Evolutionary conservation across 2,329 filamentous ascomycete species (phyloP).

Genomic region (Dendryphion nanum): DNA sequence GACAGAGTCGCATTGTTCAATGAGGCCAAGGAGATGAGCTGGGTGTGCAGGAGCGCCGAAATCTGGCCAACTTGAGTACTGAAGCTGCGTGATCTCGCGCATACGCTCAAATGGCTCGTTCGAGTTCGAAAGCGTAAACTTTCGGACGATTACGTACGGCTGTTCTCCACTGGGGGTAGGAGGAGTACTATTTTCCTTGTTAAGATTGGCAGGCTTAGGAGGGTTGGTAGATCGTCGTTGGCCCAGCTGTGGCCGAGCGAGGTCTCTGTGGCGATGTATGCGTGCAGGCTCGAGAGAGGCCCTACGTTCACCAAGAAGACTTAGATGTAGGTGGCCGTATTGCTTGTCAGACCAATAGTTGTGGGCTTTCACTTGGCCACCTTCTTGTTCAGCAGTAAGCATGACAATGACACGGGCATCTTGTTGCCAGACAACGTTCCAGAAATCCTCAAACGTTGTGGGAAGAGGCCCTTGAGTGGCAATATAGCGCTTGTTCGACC

Average conservation of each 20-base stretch:
- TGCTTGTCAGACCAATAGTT: conserved; percentile 82
- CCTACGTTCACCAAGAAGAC: conserved; percentile 75
- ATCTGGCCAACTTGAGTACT: conserved; percentile 96
- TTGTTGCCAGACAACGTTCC: conserved; percentile 96
- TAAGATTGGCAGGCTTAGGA: conserved; percentile 25
- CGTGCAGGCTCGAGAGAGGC: conserved; percentile 67
- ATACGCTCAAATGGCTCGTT: conserved; percentile 79
- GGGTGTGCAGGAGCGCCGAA: conserved; percentile 92
- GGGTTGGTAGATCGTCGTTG: conserved; percentile 37
- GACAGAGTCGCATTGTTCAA: conserved; percentile 85
- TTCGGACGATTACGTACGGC: conserved; percentile 79
- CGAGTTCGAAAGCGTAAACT: conserved; percentile 78
- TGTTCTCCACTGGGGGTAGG: conserved; percentile 51
- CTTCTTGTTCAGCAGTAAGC: conserved; percentile 91
- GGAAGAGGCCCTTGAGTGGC: conserved; percentile 92
- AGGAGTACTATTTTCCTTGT: conserved; percentile 23
- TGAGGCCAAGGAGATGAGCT: conserved; percentile 77
- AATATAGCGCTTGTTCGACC: conserved; percentile 91
- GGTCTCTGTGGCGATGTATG: conserved; percentile 47
- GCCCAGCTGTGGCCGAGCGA: conserved; percentile 30
- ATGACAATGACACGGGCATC: conserved; percentile 94
- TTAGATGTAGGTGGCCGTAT: conserved; percentile 76
- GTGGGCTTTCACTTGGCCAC: conserved; percentile 91
- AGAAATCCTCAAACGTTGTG: conserved; percentile 95
- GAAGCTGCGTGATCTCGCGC: conserved; percentile 89